These are phyloP conservation scores for Penicillium brevicompactum DNA, from an alignment of 2,329 filamentous ascomycete species.

Conservation along the genomic window DNA sequence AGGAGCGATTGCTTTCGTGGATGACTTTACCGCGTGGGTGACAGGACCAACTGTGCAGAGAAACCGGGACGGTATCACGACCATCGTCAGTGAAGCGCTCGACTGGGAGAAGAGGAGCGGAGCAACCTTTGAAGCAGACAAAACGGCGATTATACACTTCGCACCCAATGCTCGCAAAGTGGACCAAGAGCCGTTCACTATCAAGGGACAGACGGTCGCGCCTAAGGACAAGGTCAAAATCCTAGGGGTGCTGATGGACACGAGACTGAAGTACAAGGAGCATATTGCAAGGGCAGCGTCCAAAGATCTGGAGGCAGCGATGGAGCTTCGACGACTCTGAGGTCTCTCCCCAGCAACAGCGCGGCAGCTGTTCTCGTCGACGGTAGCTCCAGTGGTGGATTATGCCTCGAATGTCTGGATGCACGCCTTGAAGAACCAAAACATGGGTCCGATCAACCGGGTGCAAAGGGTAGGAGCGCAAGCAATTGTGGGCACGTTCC, in stretches of 20 bases:
- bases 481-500: slow-evolving; percentile 21
- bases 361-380: slow-evolving; percentile 20
- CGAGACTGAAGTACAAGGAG: slow-evolving; percentile 27
- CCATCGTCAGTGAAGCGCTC: too few species aligned
- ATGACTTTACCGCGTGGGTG: too few species aligned
- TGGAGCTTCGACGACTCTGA: slow-evolving; percentile 10
- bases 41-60: too few species aligned
- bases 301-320: slow-evolving; percentile 22
- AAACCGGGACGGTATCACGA: too few species aligned
- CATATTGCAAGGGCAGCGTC: slow-evolving; percentile 23
- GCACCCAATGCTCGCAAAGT: too few species aligned
- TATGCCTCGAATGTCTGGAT: slow-evolving; percentile 29
- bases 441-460: slow-evolving; percentile 16
- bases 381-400: slow-evolving; percentile 25
- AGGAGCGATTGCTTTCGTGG: slow-evolving; percentile 12
- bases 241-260: slow-evolving; percentile 17
- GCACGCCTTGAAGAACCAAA: slow-evolving; percentile 14
- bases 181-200: not conserved
- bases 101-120: too few species aligned
- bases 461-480: slow-evolving; percentile 24
- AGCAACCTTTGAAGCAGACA: too few species aligned
- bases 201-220: not conserved
- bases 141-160: too few species aligned
- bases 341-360: slow-evolving; percentile 16
- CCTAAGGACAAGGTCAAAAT: not conserved